A percentile compares a stretch with the other conserved stretches of the same genome.
These are phyloP conservation scores for Podaxis mareebaensis DNA, from an alignment of 768 basidiomycete species.

Conservation along the genomic window DNA sequence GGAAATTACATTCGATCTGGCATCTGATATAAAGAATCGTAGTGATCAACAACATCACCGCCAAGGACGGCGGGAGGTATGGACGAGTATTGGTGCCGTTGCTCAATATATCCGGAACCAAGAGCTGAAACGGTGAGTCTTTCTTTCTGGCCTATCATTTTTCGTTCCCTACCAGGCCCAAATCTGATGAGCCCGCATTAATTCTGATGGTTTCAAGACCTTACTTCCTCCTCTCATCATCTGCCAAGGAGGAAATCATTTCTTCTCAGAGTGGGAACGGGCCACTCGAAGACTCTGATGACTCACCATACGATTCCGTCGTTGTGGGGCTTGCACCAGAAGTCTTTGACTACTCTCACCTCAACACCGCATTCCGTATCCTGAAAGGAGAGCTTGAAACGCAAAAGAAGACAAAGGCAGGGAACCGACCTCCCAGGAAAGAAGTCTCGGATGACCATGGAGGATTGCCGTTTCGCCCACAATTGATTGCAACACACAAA, in stretches of 20 bases:
- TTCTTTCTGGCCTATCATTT: not conserved
- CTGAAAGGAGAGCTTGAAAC: slow-evolving; percentile 43
- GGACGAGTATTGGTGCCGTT: slow-evolving; percentile 68
- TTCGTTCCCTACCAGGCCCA: not conserved
- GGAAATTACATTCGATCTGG: not conserved
- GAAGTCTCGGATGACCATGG: not conserved
- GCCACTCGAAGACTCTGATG: not conserved
- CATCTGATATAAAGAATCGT: not conserved
- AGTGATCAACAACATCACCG: not conserved
- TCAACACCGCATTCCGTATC: slow-evolving; percentile 70
- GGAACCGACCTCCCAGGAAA: slow-evolving; percentile 1
- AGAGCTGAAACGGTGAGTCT: slow-evolving; percentile 41
- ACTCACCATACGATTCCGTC: slow-evolving; percentile 51
- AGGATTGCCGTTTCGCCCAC: slow-evolving; percentile 19
- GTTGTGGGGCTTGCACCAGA: slow-evolving; percentile 63
- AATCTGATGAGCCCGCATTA: not conserved
- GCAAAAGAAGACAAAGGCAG: not conserved
- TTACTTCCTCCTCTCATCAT: slow-evolving; percentile 54
- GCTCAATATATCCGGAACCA: slow-evolving; percentile 41
- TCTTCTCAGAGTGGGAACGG: slow-evolving; percentile 2
- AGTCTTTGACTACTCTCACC: slow-evolving; percentile 49
- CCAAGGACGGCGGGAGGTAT: slow-evolving; percentile 41
- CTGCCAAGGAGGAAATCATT: slow-evolving; percentile 44
- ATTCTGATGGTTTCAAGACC: slow-evolving; percentile 37
- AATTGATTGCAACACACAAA: slow-evolving; percentile 61